Evolutionary conservation across 148 eudicot genomes (phyloP).

Genomic region (Tetragonia tetragonoides): DNA sequence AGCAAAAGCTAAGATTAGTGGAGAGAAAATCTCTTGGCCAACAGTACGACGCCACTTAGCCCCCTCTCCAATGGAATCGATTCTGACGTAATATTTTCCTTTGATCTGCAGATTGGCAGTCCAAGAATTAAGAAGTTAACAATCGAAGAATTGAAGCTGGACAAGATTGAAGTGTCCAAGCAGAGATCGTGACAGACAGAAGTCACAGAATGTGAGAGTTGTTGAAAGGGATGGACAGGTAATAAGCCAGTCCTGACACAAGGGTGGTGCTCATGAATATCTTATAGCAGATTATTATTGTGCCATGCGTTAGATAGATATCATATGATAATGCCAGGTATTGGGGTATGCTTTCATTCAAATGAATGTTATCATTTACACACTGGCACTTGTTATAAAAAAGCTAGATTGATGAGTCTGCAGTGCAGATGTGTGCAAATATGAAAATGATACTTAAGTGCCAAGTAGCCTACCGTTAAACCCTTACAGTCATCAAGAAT

Average conservation of each 20-base stretch:
- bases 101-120: constrained; percentile 50
- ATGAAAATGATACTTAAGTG: background rate
- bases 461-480: constrained; percentile 41
- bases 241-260: background rate
- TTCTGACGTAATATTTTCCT: constrained; percentile 76
- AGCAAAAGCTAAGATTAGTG: constrained; percentile 85
- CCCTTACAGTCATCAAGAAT: constrained; percentile 56
- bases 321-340: no score
- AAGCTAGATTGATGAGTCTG: background rate
- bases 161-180: background rate
- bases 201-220: no score
- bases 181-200: background rate
- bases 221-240: no score
- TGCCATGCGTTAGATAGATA: no score
- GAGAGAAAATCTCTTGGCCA: constrained; percentile 95
- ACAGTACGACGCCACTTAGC: constrained; percentile 92
- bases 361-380: background rate
- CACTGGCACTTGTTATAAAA: background rate
- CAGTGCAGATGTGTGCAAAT: background rate
- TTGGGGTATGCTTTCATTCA: background rate
- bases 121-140: background rate
- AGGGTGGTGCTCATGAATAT: no score
- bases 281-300: no score
- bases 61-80: constrained; percentile 85
- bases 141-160: background rate